Percentiles rank a stretch among this genome's conserved stretches.
phyloP scores from a whole-genome alignment of 1,139 yeast species.

The Sugiyamaella grinbergsii region DNA sequence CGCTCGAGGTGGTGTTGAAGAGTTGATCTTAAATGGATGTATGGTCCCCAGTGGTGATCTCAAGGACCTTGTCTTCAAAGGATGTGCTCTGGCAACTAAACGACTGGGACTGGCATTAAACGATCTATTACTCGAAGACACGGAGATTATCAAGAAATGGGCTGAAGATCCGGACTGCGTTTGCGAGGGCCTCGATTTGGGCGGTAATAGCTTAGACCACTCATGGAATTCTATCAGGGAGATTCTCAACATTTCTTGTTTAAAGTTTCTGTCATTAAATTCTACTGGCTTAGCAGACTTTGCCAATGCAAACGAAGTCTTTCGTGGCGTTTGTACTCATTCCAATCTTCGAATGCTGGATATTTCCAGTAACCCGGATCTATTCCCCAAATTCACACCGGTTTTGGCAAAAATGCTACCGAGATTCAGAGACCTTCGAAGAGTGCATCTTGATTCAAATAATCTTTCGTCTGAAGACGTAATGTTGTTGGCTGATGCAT shows the following conservation, averaged over 20 bases:
- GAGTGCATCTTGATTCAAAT: constrained; percentile 79
- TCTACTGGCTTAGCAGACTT: constrained; percentile 60
- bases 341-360: constrained; percentile 71
- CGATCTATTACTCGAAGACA: constrained; percentile 60
- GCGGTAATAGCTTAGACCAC: constrained; percentile 70
- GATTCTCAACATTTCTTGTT: constrained; percentile 28
- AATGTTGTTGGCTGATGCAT: constrained; percentile 66
- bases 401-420: constrained; percentile 66
- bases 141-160: constrained; percentile 63
- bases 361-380: constrained; percentile 67
- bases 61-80: constrained; percentile 54
- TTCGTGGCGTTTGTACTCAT: constrained; percentile 53
- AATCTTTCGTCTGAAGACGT: constrained; percentile 64
- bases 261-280: constrained; percentile 68
- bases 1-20: constrained; percentile 74
- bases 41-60: constrained; percentile 54
- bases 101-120: constrained; percentile 79
- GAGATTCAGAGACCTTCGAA: constrained; percentile 58
- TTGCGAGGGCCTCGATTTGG: constrained; percentile 82
- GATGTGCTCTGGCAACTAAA: constrained; percentile 56
- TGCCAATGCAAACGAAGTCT: constrained; percentile 55
- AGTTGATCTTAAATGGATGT: constrained; percentile 80
- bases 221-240: constrained; percentile 47
- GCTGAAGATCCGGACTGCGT: constrained; percentile 53
- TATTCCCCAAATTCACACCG: constrained; percentile 73